These are phyloP conservation scores for Rutidosis leptorrhynchoides DNA, from an alignment of 129 eudicot genomes.

Conservation along the genomic window DNA sequence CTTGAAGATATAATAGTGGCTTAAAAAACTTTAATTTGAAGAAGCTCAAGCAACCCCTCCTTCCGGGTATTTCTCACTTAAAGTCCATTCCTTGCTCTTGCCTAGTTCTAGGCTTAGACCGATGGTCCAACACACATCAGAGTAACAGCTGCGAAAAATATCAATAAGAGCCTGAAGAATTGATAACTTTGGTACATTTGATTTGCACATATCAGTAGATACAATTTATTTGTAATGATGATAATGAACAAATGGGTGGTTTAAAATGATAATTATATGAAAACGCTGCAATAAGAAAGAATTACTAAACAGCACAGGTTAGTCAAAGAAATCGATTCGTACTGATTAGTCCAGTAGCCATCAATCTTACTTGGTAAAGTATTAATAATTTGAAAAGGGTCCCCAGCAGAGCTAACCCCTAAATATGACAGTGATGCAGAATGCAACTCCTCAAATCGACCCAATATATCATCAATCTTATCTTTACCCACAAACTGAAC, in stretches of 20 bases:
- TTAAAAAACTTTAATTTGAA: conserved; percentile 74
- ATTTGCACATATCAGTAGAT: neutral
- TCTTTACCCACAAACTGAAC: conserved; percentile 82
- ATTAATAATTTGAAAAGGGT: conserved; percentile 42
- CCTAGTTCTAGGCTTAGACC: too few species aligned
- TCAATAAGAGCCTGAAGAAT: neutral
- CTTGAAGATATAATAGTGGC: conserved; percentile 72
- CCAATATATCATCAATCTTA: conserved; percentile 73
- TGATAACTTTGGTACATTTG: neutral
- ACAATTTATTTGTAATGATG: neutral
- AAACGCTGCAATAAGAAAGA: neutral
- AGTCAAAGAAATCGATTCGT: neutral
- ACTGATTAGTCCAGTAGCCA: conserved; percentile 15
- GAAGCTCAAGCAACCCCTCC: conserved; percentile 86
- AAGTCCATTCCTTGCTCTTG: too few species aligned
- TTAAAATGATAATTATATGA: neutral
- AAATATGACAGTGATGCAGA: conserved; percentile 73
- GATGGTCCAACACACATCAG: conserved; percentile 88
- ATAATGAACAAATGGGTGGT: neutral
- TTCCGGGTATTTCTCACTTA: too few species aligned
- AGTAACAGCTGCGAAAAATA: conserved; percentile 53
- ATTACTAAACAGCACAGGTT: neutral
- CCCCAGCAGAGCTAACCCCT: conserved; percentile 78
- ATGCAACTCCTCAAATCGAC: conserved; percentile 68
- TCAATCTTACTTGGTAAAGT: conserved; percentile 67